Evolutionary conservation across 495 filamentous ascomycete genomes (phyloP).

Genomic region (Penicillium psychrofluorescens): DNA sequence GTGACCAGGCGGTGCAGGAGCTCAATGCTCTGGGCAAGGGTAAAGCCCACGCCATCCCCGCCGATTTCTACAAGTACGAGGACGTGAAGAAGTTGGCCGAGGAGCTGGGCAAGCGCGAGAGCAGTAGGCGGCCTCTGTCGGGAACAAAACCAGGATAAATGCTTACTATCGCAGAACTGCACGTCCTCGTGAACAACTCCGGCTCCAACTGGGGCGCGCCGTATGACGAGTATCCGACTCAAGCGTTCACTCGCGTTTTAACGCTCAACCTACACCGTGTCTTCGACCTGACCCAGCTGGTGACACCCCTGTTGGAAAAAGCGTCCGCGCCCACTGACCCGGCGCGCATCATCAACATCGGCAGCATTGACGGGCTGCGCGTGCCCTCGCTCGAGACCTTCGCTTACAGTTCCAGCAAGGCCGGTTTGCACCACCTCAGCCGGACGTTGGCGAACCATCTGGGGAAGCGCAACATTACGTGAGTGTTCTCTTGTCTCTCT

Average conservation of each 20-base stretch:
- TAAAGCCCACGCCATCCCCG: constrained; percentile 55
- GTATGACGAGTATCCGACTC: constrained; percentile 59
- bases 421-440: constrained; percentile 64
- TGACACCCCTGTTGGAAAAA: constrained; percentile 64
- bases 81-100: constrained; percentile 57
- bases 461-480: constrained; percentile 63
- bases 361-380: constrained; percentile 61
- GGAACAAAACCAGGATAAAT: neutral
- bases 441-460: constrained; percentile 66
- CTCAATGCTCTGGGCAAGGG: constrained; percentile 58
- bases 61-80: constrained; percentile 70
- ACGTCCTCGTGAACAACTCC: constrained; percentile 76
- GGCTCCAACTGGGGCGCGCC: constrained; percentile 66
- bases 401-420: constrained; percentile 68
- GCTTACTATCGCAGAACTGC: constrained; percentile 40
- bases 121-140: constrained; percentile 33
- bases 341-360: constrained; percentile 68
- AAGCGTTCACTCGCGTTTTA: constrained; percentile 64
- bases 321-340: constrained; percentile 41
- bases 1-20: constrained; percentile 50
- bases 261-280: constrained; percentile 76
- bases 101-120: constrained; percentile 56
- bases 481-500: constrained; percentile 9
- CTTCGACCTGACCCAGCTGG: constrained; percentile 67
- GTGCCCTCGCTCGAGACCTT: constrained; percentile 67